Evolutionary conservation across 441 rosid species (phyloP), one percentile per base, ranked within the genome.

Genomic region (Sinapis alba): DNA sequence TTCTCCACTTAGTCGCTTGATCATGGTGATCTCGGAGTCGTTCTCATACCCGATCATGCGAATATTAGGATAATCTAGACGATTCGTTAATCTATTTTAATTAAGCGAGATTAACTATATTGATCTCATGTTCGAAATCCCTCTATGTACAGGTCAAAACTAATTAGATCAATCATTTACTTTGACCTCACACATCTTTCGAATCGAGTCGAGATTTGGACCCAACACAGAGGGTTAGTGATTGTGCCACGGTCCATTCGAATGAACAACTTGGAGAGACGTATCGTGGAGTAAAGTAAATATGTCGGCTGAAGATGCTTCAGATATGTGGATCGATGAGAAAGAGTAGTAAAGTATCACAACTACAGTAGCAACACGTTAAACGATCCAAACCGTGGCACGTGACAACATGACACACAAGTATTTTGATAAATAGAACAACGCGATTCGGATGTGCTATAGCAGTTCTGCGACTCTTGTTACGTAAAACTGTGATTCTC

Each of bases 261-360:
- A 38, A 71, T 12, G 85, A 83, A 20, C 83, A 77, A 0, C 82
- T 78, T 0, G 85, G 86, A 84, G 80, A 85, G 54, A 84, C 73
- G 21, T 84, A 7, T 86, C 86, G 20, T 62, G 79, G 83, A 54
- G 83, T 72, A 71, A 62, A 60, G 78, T 15, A 5, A 81, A 79
- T 30, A 57, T 59, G 34, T 67, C 82, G 7, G 83, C 80, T 54
- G 75, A 72, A 1, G 47, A 45, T 21, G 83, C 85, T 1, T 68
- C 79, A 10, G 61, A 21, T 23, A 30, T 83, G 83, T 83, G 89
- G 87, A 81, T 82, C 2, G 11, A 26, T 8, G 83, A 83, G 79
- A 82, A 80, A 69, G 27, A 62, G 1, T n/a, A 74, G 47, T 83
- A 82, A 45, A 63, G 1, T n/a, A 71, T 47, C 80, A 82, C 54